These are phyloP conservation scores for Paracoccidioides lutzii DNA, from an alignment of 2,329 filamentous ascomycete species.

Conservation along the genomic window DNA sequence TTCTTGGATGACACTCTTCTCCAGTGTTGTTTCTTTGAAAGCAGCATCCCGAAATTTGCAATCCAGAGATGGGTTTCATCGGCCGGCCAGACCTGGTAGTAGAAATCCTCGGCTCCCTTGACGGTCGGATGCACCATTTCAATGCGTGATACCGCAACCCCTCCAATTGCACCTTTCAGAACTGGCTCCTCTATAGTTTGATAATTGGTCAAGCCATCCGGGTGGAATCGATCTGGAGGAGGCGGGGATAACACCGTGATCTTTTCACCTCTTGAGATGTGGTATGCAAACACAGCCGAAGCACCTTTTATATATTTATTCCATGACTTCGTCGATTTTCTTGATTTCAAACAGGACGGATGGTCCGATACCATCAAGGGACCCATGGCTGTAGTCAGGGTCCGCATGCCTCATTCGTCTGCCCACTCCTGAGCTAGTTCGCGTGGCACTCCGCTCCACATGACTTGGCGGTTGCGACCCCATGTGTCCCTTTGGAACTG, in stretches of 20 bases:
- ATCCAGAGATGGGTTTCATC: constrained; percentile 13
- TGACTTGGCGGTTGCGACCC: constrained; percentile 13
- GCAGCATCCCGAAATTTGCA: constrained; percentile 7
- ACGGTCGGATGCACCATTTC: constrained; percentile 18
- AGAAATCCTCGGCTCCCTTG: constrained; percentile 15
- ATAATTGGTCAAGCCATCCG: constrained; percentile 15
- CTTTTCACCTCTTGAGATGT: constrained; percentile 13
- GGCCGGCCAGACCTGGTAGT: constrained; percentile 17
- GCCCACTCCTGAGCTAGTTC: constrained; percentile 15
- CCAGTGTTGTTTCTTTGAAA: neutral
- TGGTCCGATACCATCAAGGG: constrained; percentile 13
- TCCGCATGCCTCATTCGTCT: constrained; percentile 16
- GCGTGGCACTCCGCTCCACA: constrained; percentile 18
- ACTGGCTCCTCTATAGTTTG: constrained; percentile 19
- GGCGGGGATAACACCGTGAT: constrained; percentile 17
- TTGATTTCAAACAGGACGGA: constrained; percentile 9
- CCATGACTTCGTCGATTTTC: constrained; percentile 10
- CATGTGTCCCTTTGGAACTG: constrained; percentile 9
- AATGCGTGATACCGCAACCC: constrained; percentile 12
- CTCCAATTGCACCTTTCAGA: constrained; percentile 13
- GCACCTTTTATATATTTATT: constrained; percentile 15
- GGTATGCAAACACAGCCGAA: constrained; percentile 17
- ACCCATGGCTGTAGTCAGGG: constrained; percentile 17
- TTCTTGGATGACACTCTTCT: neutral
- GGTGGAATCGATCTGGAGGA: constrained; percentile 18